phyloP scores from a whole-genome alignment of 306 rosid genomes.

The Erythrophleum fordii region DNA sequence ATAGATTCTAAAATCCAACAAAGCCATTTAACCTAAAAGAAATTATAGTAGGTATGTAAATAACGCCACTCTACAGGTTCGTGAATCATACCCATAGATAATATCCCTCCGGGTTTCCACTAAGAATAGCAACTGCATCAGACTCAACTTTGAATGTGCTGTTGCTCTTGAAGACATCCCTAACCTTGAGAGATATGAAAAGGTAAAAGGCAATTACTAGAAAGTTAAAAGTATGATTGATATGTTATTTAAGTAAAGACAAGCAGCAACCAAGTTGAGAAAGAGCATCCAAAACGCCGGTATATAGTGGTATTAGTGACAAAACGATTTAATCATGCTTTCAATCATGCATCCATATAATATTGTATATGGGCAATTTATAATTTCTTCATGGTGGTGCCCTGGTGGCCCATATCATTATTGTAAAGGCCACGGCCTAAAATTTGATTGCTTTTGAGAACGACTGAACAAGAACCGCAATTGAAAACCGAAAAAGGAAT shows the following conservation, averaged over 20 bases:
- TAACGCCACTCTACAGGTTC: too few species aligned
- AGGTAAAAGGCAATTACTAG: not conserved
- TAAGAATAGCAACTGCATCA: constrained; percentile 42
- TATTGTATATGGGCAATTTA: too few species aligned
- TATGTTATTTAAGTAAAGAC: too few species aligned
- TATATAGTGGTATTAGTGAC: not conserved
- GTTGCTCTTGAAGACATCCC: constrained; percentile 49
- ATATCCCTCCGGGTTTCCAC: constrained; percentile 73
- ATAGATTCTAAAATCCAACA: too few species aligned
- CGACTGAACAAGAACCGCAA: not conserved
- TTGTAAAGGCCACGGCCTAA: not conserved
- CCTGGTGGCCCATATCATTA: not conserved
- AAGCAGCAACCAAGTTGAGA: too few species aligned
- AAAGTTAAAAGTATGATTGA: not conserved
- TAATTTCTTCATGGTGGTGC: too few species aligned
- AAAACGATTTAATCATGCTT: not conserved
- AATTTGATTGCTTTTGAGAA: not conserved
- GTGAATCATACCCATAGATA: constrained; percentile 60
- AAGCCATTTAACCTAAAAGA: too few species aligned
- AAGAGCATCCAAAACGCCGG: too few species aligned
- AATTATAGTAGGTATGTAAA: too few species aligned
- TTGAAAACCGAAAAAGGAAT: too few species aligned
- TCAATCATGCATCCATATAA: not conserved
- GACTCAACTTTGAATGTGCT: constrained; percentile 44
- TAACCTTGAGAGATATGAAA: constrained; percentile 38